Evolutionary conservation across 345 rosid species (phyloP).

Genomic region (Citrus australasica): DNA sequence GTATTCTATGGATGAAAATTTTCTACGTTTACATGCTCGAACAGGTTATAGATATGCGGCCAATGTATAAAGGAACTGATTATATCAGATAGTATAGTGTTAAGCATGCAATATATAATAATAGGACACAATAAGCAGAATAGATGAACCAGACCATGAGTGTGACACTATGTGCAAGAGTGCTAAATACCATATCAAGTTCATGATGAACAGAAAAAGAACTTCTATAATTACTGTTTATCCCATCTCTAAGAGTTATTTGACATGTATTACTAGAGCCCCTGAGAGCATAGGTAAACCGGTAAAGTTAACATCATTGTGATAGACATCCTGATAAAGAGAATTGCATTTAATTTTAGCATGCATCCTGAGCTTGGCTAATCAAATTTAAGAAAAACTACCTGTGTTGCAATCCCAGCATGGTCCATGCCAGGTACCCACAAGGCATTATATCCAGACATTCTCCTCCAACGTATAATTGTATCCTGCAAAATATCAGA

Average conservation of each 20-base stretch:
- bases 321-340: background rate
- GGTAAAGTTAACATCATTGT: background rate
- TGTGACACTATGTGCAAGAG: background rate
- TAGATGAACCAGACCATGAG: background rate
- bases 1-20: background rate
- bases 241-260: background rate
- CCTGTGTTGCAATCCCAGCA: conserved; percentile 99
- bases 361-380: background rate
- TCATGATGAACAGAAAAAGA: background rate
- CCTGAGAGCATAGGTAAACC: background rate
- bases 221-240: background rate
- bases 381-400: conserved; percentile 15
- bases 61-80: background rate
- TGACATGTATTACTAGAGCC: background rate
- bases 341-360: background rate
- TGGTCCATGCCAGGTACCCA: conserved; percentile 98
- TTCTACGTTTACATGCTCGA: background rate
- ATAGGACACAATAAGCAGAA: background rate
- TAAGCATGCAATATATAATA: background rate
- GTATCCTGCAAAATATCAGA: conserved; percentile 53
- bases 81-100: background rate
- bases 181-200: background rate
- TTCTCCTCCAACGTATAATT: conserved; percentile 88
- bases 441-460: conserved; percentile 90
- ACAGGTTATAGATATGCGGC: background rate